Evolutionary conservation across 2,329 filamentous ascomycete genomes (phyloP), one percentile per base, ranked within the genome.

Genomic region (Aspergillus japonicus): DNA sequence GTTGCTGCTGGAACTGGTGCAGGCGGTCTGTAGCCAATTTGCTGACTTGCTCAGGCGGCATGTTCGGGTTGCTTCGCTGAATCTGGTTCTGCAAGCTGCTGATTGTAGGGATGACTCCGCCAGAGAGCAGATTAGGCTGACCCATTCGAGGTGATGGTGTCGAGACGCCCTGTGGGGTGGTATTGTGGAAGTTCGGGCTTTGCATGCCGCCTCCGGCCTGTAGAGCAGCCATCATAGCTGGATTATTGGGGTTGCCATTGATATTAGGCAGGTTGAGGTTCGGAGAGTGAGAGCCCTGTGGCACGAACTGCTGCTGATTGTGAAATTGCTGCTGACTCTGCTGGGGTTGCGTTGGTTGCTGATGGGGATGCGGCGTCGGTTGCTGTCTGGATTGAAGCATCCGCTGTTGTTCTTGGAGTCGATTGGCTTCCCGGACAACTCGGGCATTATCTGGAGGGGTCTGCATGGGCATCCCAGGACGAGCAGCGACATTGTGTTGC

Each of bases 331-430:
- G 66, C 50, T 68, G 66, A 14, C 62, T 47, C 31, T 66, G 73
- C 53, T 74, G 71, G 23, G 73, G 68, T 54, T 73, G 69, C 35
- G 69, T 66, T 57, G 73, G 72, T 31, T 66, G 64, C 23, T 60
- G 62, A 16, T 57, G 59, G 8, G 53, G 65, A 21, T 69, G 71
- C 62, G 68, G 69, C 55, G 71, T 68, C 50, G 68, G 73, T 67
- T 74, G 75, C 56, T 78, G 77, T 29, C 77, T 74, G 53, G 76
- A 76, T 60, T 89, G 87, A 11, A 89, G 82, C 47, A 90, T 86
- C 48, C 86, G 84, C 57, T 87, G 86, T 62, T 78, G 78, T 62
- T 80, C 76, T 69, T 81, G 79, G 33, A 81, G 69, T 48, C 79
- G 76, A 62, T 73, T 79, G 33, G 77, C 79, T 69, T 82, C 79